Evolutionary conservation across 768 basidiomycete genomes (phyloP), one percentile per base, ranked within the genome.

Genomic region (Fomitopsis pulvina): DNA sequence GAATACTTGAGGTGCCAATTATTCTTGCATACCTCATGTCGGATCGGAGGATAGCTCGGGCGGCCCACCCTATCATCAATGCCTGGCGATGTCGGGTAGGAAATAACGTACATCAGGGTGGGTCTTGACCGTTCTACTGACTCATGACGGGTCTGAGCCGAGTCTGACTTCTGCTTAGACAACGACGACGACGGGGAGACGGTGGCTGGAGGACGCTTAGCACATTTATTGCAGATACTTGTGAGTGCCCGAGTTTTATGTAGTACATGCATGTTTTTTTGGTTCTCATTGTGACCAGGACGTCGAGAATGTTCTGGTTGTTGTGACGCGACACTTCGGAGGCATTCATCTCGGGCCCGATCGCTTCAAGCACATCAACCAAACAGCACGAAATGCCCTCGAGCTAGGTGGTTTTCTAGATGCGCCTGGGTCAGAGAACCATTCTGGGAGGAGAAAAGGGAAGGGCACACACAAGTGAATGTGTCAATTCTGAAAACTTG

Each of bases 131-230:
- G 34, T 22, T 20, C 11, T 26, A 10, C 8, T 20, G 27, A 11
- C 11, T 41, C 25, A n/a, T 37, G 18, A 4, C 6, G n/a, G 12
- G 11, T 12, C 3, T 29, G n/a, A 28, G 40, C 40, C n/a, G 8
- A 20, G 41, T 10, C 40, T 5, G 21, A 32, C 21, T 14, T 21
- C 4, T 30, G 25, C 37, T 38, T 55, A 92, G 94, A 97, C 60
- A 94, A 96, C 51, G 91, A 94, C 50, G 94, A 98, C 52, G 89
- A 97, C 51, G 91, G 93, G 1, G 95, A 99, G 69, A 83, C 87
- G 0, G 92, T 91, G 1, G 95, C 95, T 18, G 95, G 95, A 4
- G 83, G 87, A 38, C 78, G 95, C 16, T 68, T 98, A 20, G 91
- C 91, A 0, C 94, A 97, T 65, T 75, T 99, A 1, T 68, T 99